Conservation (phyloP, 1,139 yeast genomes). For the Scheffersomyces illinoinensis region DNA sequence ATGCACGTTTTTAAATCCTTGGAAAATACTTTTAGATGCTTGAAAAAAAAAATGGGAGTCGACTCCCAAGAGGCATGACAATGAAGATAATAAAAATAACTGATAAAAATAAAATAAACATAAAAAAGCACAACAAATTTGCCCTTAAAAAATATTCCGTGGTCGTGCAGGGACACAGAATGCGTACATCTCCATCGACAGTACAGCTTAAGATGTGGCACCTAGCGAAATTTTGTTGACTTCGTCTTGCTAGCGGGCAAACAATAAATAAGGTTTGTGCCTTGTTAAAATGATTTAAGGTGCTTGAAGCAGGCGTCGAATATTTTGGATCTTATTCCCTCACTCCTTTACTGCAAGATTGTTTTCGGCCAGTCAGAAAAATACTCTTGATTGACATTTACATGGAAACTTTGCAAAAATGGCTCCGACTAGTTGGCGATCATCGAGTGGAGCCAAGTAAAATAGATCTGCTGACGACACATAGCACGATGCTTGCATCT, state of each 20-base stretch:
- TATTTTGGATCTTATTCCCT: background rate
- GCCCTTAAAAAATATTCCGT: background rate
- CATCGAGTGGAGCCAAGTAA: background rate
- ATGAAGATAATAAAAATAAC: background rate
- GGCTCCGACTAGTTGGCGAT: background rate
- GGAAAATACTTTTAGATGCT: background rate
- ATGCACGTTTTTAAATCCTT: background rate
- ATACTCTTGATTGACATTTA: too few relatives aligned
- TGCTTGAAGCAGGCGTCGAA: background rate
- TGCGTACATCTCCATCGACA: background rate
- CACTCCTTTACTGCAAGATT: background rate
- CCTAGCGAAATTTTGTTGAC: background rate
- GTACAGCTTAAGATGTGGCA: background rate
- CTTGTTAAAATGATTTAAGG: background rate
- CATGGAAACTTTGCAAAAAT: background rate
- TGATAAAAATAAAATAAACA: background rate
- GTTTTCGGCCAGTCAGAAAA: background rate
- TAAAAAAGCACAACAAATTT: background rate
- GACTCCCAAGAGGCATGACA: background rate
- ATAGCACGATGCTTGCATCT: background rate
- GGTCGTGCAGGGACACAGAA: background rate
- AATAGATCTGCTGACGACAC: background rate
- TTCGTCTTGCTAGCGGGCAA: background rate
- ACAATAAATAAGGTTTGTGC: background rate
- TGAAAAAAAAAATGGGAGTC: background rate